A percentile compares a stretch with the other conserved stretches of the same genome.
Conservation (phyloP, 495 filamentous ascomycete genomes). For the Niebla homalea region DNA sequence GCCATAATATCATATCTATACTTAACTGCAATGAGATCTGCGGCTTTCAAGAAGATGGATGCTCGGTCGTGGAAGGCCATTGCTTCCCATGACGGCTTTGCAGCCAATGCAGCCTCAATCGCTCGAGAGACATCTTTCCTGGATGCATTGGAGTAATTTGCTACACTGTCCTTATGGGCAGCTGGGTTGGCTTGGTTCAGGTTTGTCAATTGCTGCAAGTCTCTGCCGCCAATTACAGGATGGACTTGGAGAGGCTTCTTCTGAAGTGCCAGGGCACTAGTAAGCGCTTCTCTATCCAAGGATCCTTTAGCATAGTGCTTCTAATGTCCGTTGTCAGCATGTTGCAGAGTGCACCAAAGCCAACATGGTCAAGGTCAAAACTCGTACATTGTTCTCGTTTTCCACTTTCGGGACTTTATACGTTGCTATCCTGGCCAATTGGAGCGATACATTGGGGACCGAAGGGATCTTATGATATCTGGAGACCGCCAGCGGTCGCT, state of each 20-base stretch:
- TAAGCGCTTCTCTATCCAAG: conserved; percentile 57
- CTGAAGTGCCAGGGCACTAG: conserved; percentile 49
- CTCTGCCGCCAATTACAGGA: conserved; percentile 63
- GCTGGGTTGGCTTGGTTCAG: conserved; percentile 57
- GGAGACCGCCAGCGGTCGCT: not conserved
- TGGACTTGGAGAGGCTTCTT: conserved; percentile 57
- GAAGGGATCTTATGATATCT: not conserved
- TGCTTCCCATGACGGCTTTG: conserved; percentile 70
- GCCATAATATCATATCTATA: conserved; percentile 92
- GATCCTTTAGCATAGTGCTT: conserved; percentile 80
- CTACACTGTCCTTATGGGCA: conserved; percentile 53
- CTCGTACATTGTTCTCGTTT: conserved; percentile 86
- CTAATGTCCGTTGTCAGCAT: conserved; percentile 26
- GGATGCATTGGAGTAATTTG: conserved; percentile 61
- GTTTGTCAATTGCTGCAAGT: conserved; percentile 32
- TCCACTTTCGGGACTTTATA: conserved; percentile 80
- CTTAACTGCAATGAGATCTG: conserved; percentile 74
- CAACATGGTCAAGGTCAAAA: not conserved
- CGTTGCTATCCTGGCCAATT: conserved; percentile 46
- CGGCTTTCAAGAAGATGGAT: conserved; percentile 85
- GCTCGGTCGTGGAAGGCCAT: conserved; percentile 81
- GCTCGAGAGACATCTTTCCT: conserved; percentile 55
- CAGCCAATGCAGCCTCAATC: conserved; percentile 67
- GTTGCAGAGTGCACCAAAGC: not conserved
- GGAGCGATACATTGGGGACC: not conserved